Evolutionary conservation across 208 protist genomes (phyloP).

Genomic region (Acanthamoeba triangularis): DNA sequence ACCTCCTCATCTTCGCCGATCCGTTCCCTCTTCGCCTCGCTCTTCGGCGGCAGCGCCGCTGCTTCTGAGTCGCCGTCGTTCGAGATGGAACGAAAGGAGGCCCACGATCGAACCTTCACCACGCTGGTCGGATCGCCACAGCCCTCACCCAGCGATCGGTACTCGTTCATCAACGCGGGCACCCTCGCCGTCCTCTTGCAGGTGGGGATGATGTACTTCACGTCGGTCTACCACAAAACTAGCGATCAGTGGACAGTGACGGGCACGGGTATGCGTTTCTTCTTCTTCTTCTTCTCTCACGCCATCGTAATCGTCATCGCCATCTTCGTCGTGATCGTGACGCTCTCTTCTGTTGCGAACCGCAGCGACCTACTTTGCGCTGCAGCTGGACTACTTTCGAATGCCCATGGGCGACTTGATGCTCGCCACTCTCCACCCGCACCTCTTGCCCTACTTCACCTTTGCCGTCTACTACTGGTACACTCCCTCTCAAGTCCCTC

Average conservation of each 20-base stretch:
- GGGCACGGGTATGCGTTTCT: background rate
- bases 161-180: slow-evolving; percentile 31
- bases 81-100: slow-evolving; percentile 10
- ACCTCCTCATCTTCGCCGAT: background rate
- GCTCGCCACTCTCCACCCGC: slow-evolving; percentile 3
- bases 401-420: slow-evolving; percentile 71
- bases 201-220: slow-evolving; percentile 75
- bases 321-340: background rate
- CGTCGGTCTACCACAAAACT: slow-evolving; percentile 73
- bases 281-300: background rate
- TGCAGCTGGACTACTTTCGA: slow-evolving; percentile 77
- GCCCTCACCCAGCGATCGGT: background rate
- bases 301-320: no score
- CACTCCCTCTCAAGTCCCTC: background rate
- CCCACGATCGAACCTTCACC: background rate
- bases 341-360: background rate
- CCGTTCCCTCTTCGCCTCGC: background rate
- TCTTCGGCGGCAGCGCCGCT: background rate
- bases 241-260: slow-evolving; percentile 38
- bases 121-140: background rate
- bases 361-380: slow-evolving; percentile 73
- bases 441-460: slow-evolving; percentile 53
- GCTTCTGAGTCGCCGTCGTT: background rate
- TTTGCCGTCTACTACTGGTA: slow-evolving; percentile 68
- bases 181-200: slow-evolving; percentile 9